Percentiles rank a stretch among this genome's conserved stretches.
Evolutionary conservation across 2,329 filamentous ascomycete species (phyloP).

Genomic region (Epichloe baconii): DNA sequence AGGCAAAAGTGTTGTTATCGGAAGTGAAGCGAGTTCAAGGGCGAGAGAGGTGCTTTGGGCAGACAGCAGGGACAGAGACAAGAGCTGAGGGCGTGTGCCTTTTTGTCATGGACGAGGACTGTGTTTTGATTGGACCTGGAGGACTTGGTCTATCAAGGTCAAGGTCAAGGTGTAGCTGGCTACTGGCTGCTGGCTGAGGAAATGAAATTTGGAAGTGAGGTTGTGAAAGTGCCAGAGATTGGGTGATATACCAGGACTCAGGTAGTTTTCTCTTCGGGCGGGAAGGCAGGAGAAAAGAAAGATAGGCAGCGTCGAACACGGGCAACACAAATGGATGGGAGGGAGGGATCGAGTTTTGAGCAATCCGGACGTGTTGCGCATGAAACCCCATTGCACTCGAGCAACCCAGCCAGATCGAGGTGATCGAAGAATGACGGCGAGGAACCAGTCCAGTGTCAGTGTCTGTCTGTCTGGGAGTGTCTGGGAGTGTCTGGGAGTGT

Average conservation of each 20-base stretch:
- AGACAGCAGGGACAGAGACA: background rate
- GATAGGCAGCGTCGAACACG: too few species aligned
- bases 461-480: background rate
- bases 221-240: too few species aligned
- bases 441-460: background rate
- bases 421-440: conserved; percentile 17
- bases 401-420: conserved; percentile 15
- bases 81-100: background rate
- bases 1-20: background rate
- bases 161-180: too few species aligned
- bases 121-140: too few species aligned
- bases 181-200: too few species aligned
- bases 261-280: too few species aligned
- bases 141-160: too few species aligned
- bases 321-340: conserved; percentile 6
- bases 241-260: too few species aligned
- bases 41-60: background rate
- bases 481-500: background rate
- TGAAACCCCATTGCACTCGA: conserved; percentile 13
- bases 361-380: conserved; percentile 17
- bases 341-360: conserved; percentile 17
- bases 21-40: background rate
- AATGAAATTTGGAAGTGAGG: too few species aligned
- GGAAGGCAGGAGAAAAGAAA: too few species aligned
- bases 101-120: too few species aligned